These are phyloP conservation scores for Pholiota microspora DNA, from an alignment of 768 basidiomycete genomes.

Conservation along the genomic window DNA sequence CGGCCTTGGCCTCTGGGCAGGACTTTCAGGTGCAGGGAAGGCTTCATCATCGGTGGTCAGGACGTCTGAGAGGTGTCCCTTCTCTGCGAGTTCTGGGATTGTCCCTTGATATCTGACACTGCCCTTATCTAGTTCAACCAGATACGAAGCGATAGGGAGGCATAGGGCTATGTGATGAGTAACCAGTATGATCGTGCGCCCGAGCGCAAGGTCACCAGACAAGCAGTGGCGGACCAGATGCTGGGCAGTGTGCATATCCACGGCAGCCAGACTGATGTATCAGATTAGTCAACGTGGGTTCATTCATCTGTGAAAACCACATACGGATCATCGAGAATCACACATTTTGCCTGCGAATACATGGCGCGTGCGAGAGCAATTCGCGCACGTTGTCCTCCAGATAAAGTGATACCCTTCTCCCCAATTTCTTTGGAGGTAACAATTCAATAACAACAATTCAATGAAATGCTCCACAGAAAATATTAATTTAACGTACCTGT, in stretches of 20 bases:
- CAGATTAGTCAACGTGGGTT: not conserved
- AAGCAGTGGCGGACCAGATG: slow-evolving; percentile 68
- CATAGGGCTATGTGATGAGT: slow-evolving; percentile 81
- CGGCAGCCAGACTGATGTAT: slow-evolving; percentile 53
- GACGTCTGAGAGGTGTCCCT: slow-evolving; percentile 42
- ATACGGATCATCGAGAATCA: slow-evolving; percentile 73
- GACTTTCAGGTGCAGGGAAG: slow-evolving; percentile 22
- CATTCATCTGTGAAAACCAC: slow-evolving; percentile 19
- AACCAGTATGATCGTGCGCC: slow-evolving; percentile 76
- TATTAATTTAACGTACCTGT: slow-evolving; percentile 45
- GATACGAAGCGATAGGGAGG: slow-evolving; percentile 62
- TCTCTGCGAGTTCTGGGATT: slow-evolving; percentile 42
- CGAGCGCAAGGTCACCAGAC: slow-evolving; percentile 54
- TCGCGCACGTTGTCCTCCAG: slow-evolving; percentile 72
- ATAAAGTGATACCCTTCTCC: slow-evolving; percentile 77
- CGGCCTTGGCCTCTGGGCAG: slow-evolving; percentile 7
- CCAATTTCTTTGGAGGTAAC: slow-evolving; percentile 53
- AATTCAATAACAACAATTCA: not conserved
- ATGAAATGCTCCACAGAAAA: not conserved
- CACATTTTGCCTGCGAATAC: slow-evolving; percentile 68
- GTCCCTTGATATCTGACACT: slow-evolving; percentile 47
- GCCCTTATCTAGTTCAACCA: slow-evolving; percentile 60
- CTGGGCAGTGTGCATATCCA: slow-evolving; percentile 76
- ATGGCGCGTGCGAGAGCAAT: slow-evolving; percentile 77
- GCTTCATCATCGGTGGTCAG: slow-evolving; percentile 46